Evolutionary conservation across 129 eudicot species (phyloP).

Genomic region (Chrysanthemum makinoi): DNA sequence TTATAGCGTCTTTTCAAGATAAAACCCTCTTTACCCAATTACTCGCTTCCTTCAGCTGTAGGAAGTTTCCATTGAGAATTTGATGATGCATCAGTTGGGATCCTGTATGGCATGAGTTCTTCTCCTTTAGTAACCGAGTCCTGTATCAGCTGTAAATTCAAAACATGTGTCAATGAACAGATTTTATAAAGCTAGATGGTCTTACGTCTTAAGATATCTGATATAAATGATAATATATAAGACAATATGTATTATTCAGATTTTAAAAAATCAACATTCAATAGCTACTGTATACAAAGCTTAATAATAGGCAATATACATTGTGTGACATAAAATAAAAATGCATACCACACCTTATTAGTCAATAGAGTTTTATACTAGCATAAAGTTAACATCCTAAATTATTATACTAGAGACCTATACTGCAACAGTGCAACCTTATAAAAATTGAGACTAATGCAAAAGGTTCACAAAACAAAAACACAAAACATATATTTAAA

Average conservation of each 20-base stretch:
- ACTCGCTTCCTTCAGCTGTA: slow-evolving; percentile 45
- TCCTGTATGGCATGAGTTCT: slow-evolving; percentile 77
- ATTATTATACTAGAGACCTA: too few relatives aligned
- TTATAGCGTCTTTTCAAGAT: neutral
- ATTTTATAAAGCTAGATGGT: neutral
- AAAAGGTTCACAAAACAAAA: too few relatives aligned
- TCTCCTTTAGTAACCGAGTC: slow-evolving; percentile 51
- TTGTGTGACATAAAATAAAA: too few relatives aligned
- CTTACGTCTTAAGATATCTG: neutral
- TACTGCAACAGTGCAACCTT: too few relatives aligned
- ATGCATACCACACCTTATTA: too few relatives aligned
- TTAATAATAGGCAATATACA: too few relatives aligned
- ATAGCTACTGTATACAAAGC: too few relatives aligned
- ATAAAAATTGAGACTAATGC: too few relatives aligned
- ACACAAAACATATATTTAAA: too few relatives aligned
- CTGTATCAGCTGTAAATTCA: slow-evolving; percentile 57
- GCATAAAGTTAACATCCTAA: too few relatives aligned
- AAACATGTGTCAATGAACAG: slow-evolving; percentile 9
- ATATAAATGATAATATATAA: neutral
- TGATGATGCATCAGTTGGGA: slow-evolving; percentile 24
- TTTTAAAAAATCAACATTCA: too few relatives aligned
- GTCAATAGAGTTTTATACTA: too few relatives aligned
- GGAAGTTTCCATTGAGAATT: slow-evolving; percentile 25
- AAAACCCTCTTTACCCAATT: slow-evolving; percentile 23
- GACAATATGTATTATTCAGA: neutral